Evolutionary conservation across 192 early-diverging fungal species (phyloP), one percentile per base, ranked within the genome.

Genomic region (Backusella tuberculispora): DNA sequence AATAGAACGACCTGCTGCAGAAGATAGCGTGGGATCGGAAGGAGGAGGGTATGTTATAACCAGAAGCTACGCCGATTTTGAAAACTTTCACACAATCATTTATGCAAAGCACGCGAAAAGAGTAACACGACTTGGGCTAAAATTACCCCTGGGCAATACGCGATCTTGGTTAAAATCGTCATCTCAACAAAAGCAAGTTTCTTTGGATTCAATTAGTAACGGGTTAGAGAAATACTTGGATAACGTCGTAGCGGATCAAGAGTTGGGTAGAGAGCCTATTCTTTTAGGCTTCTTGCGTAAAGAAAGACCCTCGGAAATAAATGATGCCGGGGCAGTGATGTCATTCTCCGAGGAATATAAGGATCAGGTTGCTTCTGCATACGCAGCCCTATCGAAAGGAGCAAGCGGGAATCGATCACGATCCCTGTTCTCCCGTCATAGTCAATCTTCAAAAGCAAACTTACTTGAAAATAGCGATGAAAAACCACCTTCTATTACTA

Each of bases 1-100:
- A 50, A 81, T 81, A 56, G 80, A 81, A 41, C 72, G 80, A 15
- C 76, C 80, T 12, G 65, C 72, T n/a, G 48, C 48, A 17, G 15
- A 48, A n/a, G 60, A 66, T 13, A 42, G 37, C 6, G 26, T 38
- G 19, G 72, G 65, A 19, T 81, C 80, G 4, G 80, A 81, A 44
- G 80, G 80, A 14, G 80, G 80, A 7, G 80, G 80, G 0, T 81
- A 81, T 45, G 76, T 81, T 9, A 73, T 81, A 12, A 81, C 80
- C 5, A 29, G 80, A 38, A 77, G 63, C 5, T 81, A 77, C 34
- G 45, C 50, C 21, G 76, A 81, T 38, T 81, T 81, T 38, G 76
- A 74, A 45, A 46, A 64, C 15, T 74, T 81, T 42, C 80, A 81
- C n/a, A 41, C 71, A 3, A 66, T 74, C 6, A 50, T 81, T n/a